These are phyloP conservation scores for Venturia aucupariae DNA, from an alignment of 2,329 filamentous ascomycete genomes.

Conservation along the genomic window DNA sequence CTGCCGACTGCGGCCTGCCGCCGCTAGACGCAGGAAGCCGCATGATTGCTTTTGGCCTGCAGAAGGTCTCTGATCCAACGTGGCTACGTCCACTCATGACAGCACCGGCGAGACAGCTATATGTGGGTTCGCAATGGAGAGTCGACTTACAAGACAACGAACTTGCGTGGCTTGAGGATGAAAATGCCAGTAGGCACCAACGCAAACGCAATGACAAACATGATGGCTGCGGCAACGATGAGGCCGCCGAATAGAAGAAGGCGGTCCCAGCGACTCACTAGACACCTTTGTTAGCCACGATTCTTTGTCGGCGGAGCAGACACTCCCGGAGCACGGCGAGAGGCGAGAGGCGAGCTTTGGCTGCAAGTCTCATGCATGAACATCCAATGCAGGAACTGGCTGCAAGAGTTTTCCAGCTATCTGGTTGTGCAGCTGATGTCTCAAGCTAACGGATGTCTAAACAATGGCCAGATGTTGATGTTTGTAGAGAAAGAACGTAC, in stretches of 20 bases:
- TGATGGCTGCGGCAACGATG: conserved; percentile 78
- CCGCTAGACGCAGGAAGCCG: conserved; percentile 20
- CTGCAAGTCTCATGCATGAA: conserved; percentile 30
- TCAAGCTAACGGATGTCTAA: background rate
- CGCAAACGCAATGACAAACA: conserved; percentile 89
- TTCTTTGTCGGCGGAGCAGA: background rate
- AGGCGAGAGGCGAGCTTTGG: background rate
- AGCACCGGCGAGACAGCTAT: conserved; percentile 6
- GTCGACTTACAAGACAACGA: conserved; percentile 84
- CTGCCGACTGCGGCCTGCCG: conserved; percentile 9
- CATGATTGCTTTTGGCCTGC: conserved; percentile 28
- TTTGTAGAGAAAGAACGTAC: conserved; percentile 52
- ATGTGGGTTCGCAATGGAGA: background rate
- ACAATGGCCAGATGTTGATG: background rate
- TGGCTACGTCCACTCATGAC: conserved; percentile 22
- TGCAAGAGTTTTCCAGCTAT: background rate
- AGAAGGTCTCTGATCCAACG: conserved; percentile 22
- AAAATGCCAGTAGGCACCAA: conserved; percentile 67
- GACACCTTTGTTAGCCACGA: conserved; percentile 16
- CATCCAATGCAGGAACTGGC: conserved; percentile 34
- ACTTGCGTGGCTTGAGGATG: conserved; percentile 76
- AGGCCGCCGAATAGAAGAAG: conserved; percentile 85
- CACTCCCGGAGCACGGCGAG: background rate
- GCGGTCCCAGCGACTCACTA: conserved; percentile 96
- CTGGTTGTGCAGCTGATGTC: conserved; percentile 15